Percentiles rank a stretch among this genome's conserved stretches.
Conservation (phyloP, 2,329 filamentous ascomycete species). For the Aspergillus persii region DNA sequence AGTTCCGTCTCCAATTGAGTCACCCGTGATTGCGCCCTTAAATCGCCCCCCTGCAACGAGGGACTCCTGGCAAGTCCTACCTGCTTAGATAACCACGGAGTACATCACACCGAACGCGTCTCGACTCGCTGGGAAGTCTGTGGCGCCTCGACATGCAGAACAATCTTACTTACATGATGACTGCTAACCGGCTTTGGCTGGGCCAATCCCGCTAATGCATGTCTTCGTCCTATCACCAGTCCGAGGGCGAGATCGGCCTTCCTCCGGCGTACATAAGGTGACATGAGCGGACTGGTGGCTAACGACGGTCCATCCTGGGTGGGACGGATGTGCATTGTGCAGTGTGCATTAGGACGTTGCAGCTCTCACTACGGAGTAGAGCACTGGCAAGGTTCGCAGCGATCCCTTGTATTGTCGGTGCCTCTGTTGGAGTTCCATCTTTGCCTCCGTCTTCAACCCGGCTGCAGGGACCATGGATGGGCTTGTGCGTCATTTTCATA, state of each 20-base stretch:
- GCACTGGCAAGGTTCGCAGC: background rate
- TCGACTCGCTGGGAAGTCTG: background rate
- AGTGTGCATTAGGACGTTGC: background rate
- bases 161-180: slow-evolving; percentile 2
- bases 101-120: slow-evolving; percentile 5
- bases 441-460: background rate
- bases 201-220: slow-evolving; percentile 2
- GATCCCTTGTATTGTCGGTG: background rate
- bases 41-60: background rate
- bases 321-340: background rate
- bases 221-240: background rate
- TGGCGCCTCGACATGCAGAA: background rate
- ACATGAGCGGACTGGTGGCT: background rate
- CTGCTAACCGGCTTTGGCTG: background rate
- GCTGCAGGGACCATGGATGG: slow-evolving; percentile 1
- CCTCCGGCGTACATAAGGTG: slow-evolving; percentile 1
- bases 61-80: background rate
- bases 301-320: background rate
- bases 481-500: slow-evolving; percentile 1
- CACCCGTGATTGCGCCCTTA: background rate
- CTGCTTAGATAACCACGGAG: slow-evolving; percentile 2
- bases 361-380: background rate
- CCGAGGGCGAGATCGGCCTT: background rate
- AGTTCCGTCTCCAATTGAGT: background rate
- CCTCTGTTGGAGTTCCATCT: background rate